Conservation (phyloP, 2,329 filamentous ascomycete genomes). For the Diaporthe aspalathi region DNA sequence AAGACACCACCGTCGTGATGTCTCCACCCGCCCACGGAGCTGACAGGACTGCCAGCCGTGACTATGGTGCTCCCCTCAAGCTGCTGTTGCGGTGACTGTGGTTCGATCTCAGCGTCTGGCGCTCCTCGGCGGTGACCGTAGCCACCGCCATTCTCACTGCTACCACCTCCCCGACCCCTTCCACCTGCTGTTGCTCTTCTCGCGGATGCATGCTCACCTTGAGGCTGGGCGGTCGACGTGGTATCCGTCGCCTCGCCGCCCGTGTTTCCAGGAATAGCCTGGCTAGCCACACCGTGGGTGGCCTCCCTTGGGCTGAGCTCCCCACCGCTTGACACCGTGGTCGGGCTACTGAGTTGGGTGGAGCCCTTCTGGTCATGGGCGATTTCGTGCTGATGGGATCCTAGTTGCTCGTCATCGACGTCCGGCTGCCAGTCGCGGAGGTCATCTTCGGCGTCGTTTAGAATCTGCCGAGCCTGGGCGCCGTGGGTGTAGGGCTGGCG, state of each 20-base stretch:
- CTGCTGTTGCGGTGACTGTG: conserved; percentile 36
- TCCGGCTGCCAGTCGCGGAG: conserved; percentile 78
- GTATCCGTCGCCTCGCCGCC: conserved; percentile 20
- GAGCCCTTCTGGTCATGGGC: not conserved
- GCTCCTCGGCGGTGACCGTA: conserved; percentile 1
- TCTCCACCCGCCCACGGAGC: conserved; percentile 36
- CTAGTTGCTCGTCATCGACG: conserved; percentile 47
- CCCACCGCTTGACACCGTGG: conserved; percentile 11
- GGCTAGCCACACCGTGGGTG: not conserved
- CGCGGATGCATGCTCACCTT: conserved; percentile 37
- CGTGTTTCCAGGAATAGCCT: not conserved
- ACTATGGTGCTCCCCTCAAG: conserved; percentile 35
- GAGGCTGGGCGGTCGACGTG: conserved; percentile 26
- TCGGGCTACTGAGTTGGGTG: conserved; percentile 27
- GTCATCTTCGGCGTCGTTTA: conserved; percentile 93
- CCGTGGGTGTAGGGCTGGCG: conserved; percentile 75
- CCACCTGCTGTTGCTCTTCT: conserved; percentile 4
- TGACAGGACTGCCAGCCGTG: conserved; percentile 35
- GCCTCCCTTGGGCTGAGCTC: conserved; percentile 11
- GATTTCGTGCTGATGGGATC: conserved; percentile 16
- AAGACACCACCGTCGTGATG: conserved; percentile 11
- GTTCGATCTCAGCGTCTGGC: conserved; percentile 30
- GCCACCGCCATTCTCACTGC: not conserved
- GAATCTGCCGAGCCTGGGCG: conserved; percentile 80
- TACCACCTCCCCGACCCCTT: conserved; percentile 3